Evolutionary conservation across 306 rosid genomes (phyloP).

Genomic region (Oxytropis ochrocephala): DNA sequence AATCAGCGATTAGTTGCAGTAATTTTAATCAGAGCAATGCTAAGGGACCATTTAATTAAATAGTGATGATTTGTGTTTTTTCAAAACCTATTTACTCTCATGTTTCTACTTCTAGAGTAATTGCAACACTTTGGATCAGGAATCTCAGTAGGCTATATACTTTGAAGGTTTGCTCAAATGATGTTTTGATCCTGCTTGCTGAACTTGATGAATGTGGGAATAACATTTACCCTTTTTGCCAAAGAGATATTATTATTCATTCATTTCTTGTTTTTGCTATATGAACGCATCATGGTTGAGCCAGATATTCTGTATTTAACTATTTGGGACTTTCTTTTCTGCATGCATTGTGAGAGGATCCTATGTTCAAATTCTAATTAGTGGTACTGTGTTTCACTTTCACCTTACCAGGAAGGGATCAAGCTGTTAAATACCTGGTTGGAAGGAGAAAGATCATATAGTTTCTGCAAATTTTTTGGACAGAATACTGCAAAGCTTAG

Average conservation of each 20-base stretch:
- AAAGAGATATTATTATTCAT: not conserved
- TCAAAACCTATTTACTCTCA: not conserved
- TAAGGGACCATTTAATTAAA: not conserved
- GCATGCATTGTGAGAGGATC: not conserved
- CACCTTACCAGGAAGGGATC: constrained; percentile 63
- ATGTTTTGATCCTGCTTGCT: not conserved
- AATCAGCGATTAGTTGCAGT: not conserved
- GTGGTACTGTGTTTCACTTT: not conserved
- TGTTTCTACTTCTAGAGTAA: not conserved
- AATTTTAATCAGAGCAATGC: not conserved
- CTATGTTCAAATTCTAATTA: constrained; percentile 10
- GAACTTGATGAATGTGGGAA: not conserved
- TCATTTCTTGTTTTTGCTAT: not conserved
- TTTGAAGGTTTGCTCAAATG: not conserved
- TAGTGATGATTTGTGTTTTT: not conserved
- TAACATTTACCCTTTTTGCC: not conserved
- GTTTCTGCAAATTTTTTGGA: constrained; percentile 68
- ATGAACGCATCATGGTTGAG: not conserved
- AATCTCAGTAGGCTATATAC: not conserved
- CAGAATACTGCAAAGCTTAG: constrained; percentile 60
- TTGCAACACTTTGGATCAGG: not conserved
- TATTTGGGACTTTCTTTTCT: not conserved
- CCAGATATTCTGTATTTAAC: not conserved
- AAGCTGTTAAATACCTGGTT: constrained; percentile 82
- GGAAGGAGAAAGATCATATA: constrained; percentile 68